Evolutionary conservation across 2,329 filamentous ascomycete genomes (phyloP).

Genomic region (Ophiostoma ips): DNA sequence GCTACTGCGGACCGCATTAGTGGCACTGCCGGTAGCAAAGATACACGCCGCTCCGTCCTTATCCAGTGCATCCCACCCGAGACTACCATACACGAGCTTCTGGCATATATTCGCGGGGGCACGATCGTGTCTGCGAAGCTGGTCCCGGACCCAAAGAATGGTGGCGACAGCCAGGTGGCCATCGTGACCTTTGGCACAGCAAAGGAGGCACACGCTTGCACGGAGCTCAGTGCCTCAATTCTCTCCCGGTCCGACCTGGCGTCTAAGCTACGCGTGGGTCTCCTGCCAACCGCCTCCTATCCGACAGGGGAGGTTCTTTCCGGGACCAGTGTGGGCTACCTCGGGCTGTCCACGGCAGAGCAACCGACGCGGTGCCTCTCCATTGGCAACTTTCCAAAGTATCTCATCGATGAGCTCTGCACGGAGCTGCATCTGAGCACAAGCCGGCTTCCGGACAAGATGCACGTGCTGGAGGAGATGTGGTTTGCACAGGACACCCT

Average conservation of each 20-base stretch:
- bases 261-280: not conserved
- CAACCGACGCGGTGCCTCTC: conserved; percentile 9
- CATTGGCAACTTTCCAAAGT: conserved; percentile 9
- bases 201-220: conserved; percentile 3
- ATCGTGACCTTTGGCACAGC: conserved; percentile 9
- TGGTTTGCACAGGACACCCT: conserved; percentile 10
- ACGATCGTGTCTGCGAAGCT: conserved; percentile 5
- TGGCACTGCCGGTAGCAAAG: not conserved
- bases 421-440: conserved; percentile 6
- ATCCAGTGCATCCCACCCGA: conserved; percentile 8
- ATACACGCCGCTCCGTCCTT: conserved; percentile 8
- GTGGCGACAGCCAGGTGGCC: conserved; percentile 5
- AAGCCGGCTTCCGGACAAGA: not conserved
- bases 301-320: conserved; percentile 2
- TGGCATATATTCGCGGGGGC: conserved; percentile 10
- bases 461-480: conserved; percentile 10
- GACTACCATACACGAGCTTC: conserved; percentile 8
- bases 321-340: no score
- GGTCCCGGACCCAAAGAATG: not conserved
- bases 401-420: conserved; percentile 8
- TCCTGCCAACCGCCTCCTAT: conserved; percentile 10
- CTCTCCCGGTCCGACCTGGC: not conserved
- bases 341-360: not conserved
- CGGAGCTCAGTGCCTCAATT: not conserved
- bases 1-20: not conserved